These are phyloP conservation scores for Linum usitatissimum DNA, from an alignment of 345 rosid genomes.

Conservation along the genomic window DNA sequence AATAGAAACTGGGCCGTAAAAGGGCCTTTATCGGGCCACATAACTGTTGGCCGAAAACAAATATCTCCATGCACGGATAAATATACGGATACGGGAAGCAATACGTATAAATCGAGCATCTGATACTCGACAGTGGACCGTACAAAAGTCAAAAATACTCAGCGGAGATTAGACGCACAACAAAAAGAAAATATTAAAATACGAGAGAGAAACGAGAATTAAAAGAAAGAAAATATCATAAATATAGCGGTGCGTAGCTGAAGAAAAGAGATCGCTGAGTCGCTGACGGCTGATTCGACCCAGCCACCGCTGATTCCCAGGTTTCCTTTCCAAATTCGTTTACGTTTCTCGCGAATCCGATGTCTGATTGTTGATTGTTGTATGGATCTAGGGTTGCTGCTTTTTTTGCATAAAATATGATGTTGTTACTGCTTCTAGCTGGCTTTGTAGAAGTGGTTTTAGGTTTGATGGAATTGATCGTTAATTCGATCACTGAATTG, in stretches of 20 bases:
- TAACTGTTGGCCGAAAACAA: no score
- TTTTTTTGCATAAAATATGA: no score
- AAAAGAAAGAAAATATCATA: no score
- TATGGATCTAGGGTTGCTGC: neutral
- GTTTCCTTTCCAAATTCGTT: neutral
- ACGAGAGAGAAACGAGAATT: no score
- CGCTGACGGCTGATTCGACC: neutral
- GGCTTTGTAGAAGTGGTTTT: neutral
- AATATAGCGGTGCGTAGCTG: neutral
- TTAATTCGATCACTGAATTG: neutral
- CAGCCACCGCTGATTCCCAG: neutral
- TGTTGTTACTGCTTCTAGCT: neutral
- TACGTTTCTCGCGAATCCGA: neutral
- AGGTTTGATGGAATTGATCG: neutral
- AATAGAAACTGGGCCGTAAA: no score
- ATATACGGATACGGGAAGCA: no score
- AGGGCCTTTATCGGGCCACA: no score
- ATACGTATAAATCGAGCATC: no score
- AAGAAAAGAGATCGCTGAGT: neutral
- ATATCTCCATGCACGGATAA: no score
- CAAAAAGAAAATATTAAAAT: no score
- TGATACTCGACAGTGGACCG: no score
- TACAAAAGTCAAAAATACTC: neutral
- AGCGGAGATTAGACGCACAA: neutral
- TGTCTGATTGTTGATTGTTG: neutral